These are phyloP conservation scores for Aspergillus piperis DNA, from an alignment of 2,329 filamentous ascomycete genomes.

Conservation along the genomic window DNA sequence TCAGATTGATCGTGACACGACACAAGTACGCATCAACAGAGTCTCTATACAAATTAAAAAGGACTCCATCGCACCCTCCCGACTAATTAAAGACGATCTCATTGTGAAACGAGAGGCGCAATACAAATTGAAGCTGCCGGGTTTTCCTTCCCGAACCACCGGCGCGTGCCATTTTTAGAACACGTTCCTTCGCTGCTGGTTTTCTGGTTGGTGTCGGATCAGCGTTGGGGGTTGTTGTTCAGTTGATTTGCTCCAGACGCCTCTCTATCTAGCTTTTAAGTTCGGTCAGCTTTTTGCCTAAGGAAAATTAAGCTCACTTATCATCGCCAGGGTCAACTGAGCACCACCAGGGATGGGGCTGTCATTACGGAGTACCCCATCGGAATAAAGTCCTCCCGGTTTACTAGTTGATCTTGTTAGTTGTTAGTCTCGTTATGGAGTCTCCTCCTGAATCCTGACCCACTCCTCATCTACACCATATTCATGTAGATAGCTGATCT, in stretches of 20 bases:
- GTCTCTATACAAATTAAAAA: slow-evolving; percentile 3
- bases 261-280: neutral
- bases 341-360: too few species aligned
- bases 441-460: too few species aligned
- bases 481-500: too few species aligned
- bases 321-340: too few species aligned
- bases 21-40: neutral
- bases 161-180: slow-evolving; percentile 14
- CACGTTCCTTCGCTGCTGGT: neutral
- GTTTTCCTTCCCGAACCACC: neutral
- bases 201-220: neutral
- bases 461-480: too few species aligned
- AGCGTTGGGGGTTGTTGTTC: neutral
- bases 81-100: slow-evolving; percentile 9
- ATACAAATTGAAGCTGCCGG: neutral
- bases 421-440: too few species aligned
- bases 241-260: neutral
- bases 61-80: slow-evolving; percentile 2
- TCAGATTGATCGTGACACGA: neutral
- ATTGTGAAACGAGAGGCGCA: slow-evolving; percentile 7
- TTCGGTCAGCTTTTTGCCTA: too few species aligned
- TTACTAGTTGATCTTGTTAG: too few species aligned
- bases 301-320: too few species aligned
- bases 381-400: too few species aligned
- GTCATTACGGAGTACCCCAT: too few species aligned